Evolutionary conservation across 805 yeast genomes (phyloP).

Genomic region (Myxozyma neotropica): DNA sequence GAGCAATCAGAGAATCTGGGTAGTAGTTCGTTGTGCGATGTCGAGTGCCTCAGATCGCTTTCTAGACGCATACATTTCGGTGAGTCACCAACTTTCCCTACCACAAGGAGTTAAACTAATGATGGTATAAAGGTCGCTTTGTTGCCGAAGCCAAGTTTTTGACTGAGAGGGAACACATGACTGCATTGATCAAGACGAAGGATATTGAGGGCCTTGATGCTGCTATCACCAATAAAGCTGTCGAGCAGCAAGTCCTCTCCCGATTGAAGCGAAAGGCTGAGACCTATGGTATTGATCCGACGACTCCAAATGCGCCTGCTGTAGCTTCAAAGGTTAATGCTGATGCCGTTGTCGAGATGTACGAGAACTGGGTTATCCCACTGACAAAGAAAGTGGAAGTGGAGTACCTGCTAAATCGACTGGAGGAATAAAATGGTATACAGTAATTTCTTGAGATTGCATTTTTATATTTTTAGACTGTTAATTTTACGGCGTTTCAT

Average conservation of each 20-base stretch:
- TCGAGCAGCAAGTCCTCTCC: conserved; percentile 79
- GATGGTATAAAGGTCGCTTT: conserved; percentile 48
- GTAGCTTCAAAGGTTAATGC: conserved; percentile 66
- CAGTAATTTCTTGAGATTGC: no score
- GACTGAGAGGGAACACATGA: conserved; percentile 64
- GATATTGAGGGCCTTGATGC: conserved; percentile 75
- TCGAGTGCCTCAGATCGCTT: conserved; percentile 82
- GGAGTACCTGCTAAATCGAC: conserved; percentile 84
- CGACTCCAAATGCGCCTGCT: conserved; percentile 54
- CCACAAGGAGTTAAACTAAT: neutral
- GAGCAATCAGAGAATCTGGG: conserved; percentile 88
- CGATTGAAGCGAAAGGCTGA: conserved; percentile 79
- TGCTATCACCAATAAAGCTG: conserved; percentile 83
- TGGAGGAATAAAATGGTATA: conserved; percentile 49
- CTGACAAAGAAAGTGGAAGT: conserved; percentile 94
- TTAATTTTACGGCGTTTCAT: neutral
- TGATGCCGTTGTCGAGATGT: conserved; percentile 76
- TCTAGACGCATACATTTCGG: conserved; percentile 96
- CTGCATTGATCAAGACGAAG: conserved; percentile 60
- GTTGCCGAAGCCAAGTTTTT: conserved; percentile 95
- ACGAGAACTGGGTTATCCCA: conserved; percentile 87
- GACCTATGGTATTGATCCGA: conserved; percentile 63
- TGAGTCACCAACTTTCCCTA: conserved; percentile 42
- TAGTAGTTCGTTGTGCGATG: conserved; percentile 80
- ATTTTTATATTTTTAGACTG: neutral